Conservation (phyloP, 176 grass and related monocot species). For the Saccharum officinarum region DNA sequence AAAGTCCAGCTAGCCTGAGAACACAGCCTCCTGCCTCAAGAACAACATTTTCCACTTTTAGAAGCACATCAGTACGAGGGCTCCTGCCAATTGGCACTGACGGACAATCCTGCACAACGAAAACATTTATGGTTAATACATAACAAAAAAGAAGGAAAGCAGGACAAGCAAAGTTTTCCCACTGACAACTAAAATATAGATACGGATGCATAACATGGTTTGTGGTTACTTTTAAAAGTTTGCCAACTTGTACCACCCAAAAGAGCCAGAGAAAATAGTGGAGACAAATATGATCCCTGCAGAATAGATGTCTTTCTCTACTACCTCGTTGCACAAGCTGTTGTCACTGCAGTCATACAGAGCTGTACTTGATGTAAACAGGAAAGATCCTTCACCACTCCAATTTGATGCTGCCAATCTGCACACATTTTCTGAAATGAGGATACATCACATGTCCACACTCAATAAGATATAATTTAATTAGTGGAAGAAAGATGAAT, state of each 20-base stretch:
- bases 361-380: slow-evolving; percentile 91
- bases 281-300: not conserved
- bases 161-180: not conserved
- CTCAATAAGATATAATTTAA: slow-evolving; percentile 7
- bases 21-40: slow-evolving; percentile 77
- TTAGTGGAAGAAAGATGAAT: slow-evolving; percentile 7
- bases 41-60: slow-evolving; percentile 82
- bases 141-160: not conserved
- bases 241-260: not conserved
- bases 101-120: slow-evolving; percentile 53
- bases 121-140: slow-evolving; percentile 7
- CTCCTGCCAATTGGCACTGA: slow-evolving; percentile 78
- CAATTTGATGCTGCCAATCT: slow-evolving; percentile 86
- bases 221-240: not conserved
- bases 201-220: slow-evolving; percentile 4
- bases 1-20: slow-evolving; percentile 90
- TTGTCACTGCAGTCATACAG: slow-evolving; percentile 79
- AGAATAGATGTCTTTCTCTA: slow-evolving; percentile 1
- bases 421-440: slow-evolving; percentile 43
- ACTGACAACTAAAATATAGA: not conserved
- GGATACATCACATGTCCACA: slow-evolving; percentile 22
- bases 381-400: slow-evolving; percentile 84
- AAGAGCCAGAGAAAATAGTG: not conserved
- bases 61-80: slow-evolving; percentile 81
- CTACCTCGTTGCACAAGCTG: slow-evolving; percentile 74